These are phyloP conservation scores for Dactylonectria macrodidyma DNA, from an alignment of 2,329 filamentous ascomycete genomes.

Conservation along the genomic window DNA sequence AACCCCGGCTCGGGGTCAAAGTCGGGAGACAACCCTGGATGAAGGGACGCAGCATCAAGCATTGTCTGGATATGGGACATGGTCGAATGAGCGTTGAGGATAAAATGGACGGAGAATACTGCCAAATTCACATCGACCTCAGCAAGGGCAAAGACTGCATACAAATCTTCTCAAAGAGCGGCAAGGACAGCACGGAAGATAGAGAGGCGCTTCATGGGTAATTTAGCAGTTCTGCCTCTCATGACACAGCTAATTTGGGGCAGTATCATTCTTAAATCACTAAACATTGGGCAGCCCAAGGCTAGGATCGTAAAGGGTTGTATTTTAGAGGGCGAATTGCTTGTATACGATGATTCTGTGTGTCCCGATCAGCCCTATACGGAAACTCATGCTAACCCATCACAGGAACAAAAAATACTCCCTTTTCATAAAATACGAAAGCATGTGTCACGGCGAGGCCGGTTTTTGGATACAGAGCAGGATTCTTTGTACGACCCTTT, in stretches of 20 bases:
- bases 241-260: neutral
- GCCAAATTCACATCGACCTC: conserved; percentile 86
- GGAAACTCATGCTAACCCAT: conserved; percentile 27
- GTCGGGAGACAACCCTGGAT: conserved; percentile 75
- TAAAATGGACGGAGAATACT: conserved; percentile 93
- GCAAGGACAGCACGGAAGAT: conserved; percentile 88
- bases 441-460: conserved; percentile 81
- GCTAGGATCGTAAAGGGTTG: conserved; percentile 76
- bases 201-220: conserved; percentile 72
- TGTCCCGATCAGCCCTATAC: conserved; percentile 16
- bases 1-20: conserved; percentile 72
- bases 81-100: conserved; percentile 80
- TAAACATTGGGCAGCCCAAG: conserved; percentile 71
- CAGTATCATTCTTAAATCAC: conserved; percentile 73
- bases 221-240: conserved; percentile 29
- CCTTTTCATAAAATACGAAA: conserved; percentile 88
- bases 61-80: conserved; percentile 77
- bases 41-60: conserved; percentile 79
- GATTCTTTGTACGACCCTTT: conserved; percentile 74
- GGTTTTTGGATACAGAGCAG: conserved; percentile 74
- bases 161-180: conserved; percentile 92
- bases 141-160: conserved; percentile 69
- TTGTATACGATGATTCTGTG: conserved; percentile 80
- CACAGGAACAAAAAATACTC: conserved; percentile 72
- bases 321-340: conserved; percentile 87